A percentile compares a stretch with the other conserved stretches of the same genome.
These are phyloP conservation scores for Leccinum subgranulosum DNA, from an alignment of 768 basidiomycete genomes.

Conservation along the genomic window DNA sequence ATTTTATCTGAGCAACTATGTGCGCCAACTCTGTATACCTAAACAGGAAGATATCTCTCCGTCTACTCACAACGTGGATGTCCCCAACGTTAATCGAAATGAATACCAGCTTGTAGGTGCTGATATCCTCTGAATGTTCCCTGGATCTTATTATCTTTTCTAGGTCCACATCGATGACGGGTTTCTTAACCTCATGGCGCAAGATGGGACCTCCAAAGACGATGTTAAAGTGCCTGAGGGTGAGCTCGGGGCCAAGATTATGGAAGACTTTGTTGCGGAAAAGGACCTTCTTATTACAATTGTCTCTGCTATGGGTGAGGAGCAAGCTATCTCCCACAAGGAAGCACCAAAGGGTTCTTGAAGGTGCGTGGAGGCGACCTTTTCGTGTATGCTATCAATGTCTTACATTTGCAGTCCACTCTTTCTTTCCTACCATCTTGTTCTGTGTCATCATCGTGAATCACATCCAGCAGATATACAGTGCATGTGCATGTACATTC, in stretches of 20 bases:
- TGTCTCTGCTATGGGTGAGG: conserved; percentile 88
- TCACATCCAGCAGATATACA: no score
- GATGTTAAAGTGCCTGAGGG: conserved; percentile 93
- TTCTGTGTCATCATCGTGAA: no score
- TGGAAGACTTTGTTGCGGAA: conserved; percentile 71
- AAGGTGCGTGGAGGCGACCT: no score
- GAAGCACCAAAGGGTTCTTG: conserved; percentile 56
- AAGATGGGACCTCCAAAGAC: conserved; percentile 80
- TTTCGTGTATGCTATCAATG: no score
- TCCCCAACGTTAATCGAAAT: conserved; percentile 85
- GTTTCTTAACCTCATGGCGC: conserved; percentile 90
- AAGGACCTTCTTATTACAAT: conserved; percentile 88
- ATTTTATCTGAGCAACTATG: background rate
- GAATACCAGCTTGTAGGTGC: conserved; percentile 76
- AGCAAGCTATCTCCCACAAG: conserved; percentile 87
- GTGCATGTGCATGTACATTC: no score
- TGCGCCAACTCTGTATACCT: background rate
- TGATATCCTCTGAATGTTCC: conserved; percentile 3
- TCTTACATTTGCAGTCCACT: no score
- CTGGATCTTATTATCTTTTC: conserved; percentile 2
- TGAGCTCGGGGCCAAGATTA: conserved; percentile 73
- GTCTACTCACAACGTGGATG: conserved; percentile 99
- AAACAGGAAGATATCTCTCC: conserved; percentile 87
- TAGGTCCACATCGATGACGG: conserved; percentile 90
- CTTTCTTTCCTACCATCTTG: no score